phyloP scores from a whole-genome alignment of 164 flowering plant genomes.

The Annona squamosa region DNA sequence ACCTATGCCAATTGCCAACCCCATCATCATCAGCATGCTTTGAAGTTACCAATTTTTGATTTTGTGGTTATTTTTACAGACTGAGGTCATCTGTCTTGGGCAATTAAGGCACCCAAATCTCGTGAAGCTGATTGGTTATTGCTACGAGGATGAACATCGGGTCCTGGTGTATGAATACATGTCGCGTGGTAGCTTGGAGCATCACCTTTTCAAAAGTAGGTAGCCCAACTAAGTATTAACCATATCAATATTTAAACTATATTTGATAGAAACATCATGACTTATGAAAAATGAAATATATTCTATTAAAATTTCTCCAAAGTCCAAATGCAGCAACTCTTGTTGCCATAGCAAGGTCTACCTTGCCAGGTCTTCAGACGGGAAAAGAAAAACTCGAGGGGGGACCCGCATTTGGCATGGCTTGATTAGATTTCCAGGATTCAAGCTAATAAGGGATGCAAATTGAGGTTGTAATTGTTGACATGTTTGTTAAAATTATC shows the following conservation, averaged over 20 bases:
- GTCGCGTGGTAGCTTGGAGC: slow-evolving; percentile 72
- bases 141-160: slow-evolving; percentile 76
- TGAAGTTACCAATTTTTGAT: neutral
- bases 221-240: neutral
- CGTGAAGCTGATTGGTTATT: slow-evolving; percentile 85
- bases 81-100: slow-evolving; percentile 80
- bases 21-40: too few species aligned
- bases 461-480: too few species aligned
- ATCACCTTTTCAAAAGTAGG: slow-evolving; percentile 57
- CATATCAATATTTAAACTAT: too few species aligned
- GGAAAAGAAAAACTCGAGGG: too few species aligned
- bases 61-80: slow-evolving; percentile 27
- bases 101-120: slow-evolving; percentile 77
- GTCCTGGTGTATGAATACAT: slow-evolving; percentile 81
- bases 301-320: too few species aligned
- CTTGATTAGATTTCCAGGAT: too few species aligned
- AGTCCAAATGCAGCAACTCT: neutral
- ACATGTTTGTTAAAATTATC: neutral
- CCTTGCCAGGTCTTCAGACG: too few species aligned
- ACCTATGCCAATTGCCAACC: too few species aligned
- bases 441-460: too few species aligned
- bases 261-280: too few species aligned
- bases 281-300: too few species aligned
- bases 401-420: too few species aligned
- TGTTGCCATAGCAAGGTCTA: neutral